Evolutionary conservation across 2,329 filamentous ascomycete species (phyloP), one percentile per base, ranked within the genome.

Genomic region (Cercospora sp.): DNA sequence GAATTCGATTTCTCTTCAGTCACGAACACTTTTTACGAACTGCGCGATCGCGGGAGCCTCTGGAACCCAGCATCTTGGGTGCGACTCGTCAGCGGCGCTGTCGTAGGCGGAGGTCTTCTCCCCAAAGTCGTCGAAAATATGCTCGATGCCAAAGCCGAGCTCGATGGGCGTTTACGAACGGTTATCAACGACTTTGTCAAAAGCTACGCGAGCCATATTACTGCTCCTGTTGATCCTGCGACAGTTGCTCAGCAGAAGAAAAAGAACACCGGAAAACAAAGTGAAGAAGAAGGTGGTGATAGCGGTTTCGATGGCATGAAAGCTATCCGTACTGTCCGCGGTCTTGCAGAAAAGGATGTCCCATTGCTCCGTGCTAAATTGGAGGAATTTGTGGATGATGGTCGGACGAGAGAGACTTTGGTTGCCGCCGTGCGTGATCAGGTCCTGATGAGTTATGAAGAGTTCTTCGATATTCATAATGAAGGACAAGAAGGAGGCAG

Each of bases 61-160:
- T 90, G 90, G 82, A 90, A 90, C 70, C 87, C 88, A 0, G 81
- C 85, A 48, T 88, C 86, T 60, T 85, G 90, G 55, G 83, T 90
- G 72, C 84, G 86, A 0, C 80, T 90, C 10, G 84, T 88, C 64
- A 84, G 85, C 30, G 75, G 74, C 31, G 75, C 76, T 36, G 72
- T 78, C 2, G 55, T 64, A 6, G 77, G 73, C 6, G 77, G 76
- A 48, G 83, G 84, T 9, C 83, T 90, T 2, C 80, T 90, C 31
- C 89, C 89, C 0, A 86, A 86, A 57, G 88, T 91, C 2, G 87
- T 91, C 0, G 88, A 90, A 75, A 90, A 90, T 75, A 90, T 91
- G 88, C 83, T 90, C 16, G 89, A 91, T 74, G 89, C 89, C 20
- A 90, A 90, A 79, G 87, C 87, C 10, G 88, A 91, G 76, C 82